phyloP scores from a whole-genome alignment of 257 asterid genomes.

The Ophiorrhiza pumila region DNA sequence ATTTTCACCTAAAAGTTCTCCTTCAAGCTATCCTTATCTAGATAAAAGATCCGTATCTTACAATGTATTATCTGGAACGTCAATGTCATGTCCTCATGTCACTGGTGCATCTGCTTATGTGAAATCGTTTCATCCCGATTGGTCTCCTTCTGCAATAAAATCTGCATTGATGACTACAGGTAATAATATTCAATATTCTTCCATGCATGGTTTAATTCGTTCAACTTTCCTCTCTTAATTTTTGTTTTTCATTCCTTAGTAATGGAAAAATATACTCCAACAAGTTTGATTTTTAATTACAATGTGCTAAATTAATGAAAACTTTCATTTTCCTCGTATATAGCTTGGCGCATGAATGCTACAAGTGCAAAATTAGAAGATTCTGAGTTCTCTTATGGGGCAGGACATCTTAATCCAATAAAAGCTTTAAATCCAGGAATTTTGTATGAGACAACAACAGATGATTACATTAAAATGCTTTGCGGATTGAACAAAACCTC shows the following conservation, averaged over 20 bases:
- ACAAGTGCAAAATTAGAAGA: background rate
- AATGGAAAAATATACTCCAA: no score
- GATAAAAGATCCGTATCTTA: constrained; percentile 9
- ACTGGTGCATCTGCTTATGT: constrained; percentile 18
- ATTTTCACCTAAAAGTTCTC: background rate
- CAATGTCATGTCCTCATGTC: constrained; percentile 29
- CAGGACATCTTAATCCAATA: constrained; percentile 4
- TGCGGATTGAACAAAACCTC: constrained; percentile 4
- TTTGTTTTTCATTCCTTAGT: no score
- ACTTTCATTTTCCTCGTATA: no score
- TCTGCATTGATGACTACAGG: constrained; percentile 22
- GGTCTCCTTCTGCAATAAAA: constrained; percentile 18
- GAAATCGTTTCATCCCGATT: constrained; percentile 16
- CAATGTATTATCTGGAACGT: constrained; percentile 20
- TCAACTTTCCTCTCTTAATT: no score
- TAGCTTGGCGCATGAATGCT: background rate
- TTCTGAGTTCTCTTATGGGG: background rate
- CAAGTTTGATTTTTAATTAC: no score
- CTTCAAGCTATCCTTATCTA: background rate
- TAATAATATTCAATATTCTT: background rate
- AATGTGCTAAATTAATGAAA: no score
- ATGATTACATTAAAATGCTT: constrained; percentile 9
- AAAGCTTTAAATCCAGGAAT: constrained; percentile 3
- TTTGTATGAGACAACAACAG: background rate
- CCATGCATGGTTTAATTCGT: no score